These are phyloP conservation scores for Phylloporus sp. DNA, from an alignment of 768 basidiomycete genomes.

Conservation along the genomic window DNA sequence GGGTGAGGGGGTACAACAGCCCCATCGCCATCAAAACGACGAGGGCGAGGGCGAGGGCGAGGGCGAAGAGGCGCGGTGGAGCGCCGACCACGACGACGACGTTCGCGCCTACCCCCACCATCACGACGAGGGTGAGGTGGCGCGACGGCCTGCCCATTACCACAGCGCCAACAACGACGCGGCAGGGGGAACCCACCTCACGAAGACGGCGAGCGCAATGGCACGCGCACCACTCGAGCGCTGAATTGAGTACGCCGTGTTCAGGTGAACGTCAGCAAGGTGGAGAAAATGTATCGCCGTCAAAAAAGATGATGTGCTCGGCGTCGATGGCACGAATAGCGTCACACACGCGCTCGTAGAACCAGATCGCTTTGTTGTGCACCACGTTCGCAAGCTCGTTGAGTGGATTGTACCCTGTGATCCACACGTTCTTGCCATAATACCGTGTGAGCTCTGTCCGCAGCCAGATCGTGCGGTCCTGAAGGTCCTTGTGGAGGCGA, in stretches of 20 bases:
- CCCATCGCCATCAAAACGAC: too few relatives aligned
- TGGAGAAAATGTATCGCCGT: constrained; percentile 82
- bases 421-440: constrained; percentile 76
- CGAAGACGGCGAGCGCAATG: too few relatives aligned
- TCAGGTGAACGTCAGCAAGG: constrained; percentile 59
- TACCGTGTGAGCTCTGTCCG: constrained; percentile 74
- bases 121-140: too few relatives aligned
- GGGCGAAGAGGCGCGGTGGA: too few relatives aligned
- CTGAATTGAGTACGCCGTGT: constrained; percentile 77
- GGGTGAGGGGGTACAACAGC: too few relatives aligned
- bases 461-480: constrained; percentile 72
- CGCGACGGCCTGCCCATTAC: too few relatives aligned
- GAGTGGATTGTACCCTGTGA: constrained; percentile 82
- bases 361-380: constrained; percentile 58
- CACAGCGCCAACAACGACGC: too few relatives aligned
- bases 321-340: constrained; percentile 71
- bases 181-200: too few relatives aligned
- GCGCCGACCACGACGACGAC: too few relatives aligned
- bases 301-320: constrained; percentile 73
- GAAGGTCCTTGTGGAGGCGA: constrained; percentile 78
- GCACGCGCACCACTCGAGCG: too few relatives aligned
- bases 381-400: constrained; percentile 77
- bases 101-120: too few relatives aligned
- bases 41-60: too few relatives aligned
- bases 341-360: constrained; percentile 64